These are phyloP conservation scores for Podila clonocystis DNA, from an alignment of 192 early-diverging fungal genomes.

Conservation along the genomic window DNA sequence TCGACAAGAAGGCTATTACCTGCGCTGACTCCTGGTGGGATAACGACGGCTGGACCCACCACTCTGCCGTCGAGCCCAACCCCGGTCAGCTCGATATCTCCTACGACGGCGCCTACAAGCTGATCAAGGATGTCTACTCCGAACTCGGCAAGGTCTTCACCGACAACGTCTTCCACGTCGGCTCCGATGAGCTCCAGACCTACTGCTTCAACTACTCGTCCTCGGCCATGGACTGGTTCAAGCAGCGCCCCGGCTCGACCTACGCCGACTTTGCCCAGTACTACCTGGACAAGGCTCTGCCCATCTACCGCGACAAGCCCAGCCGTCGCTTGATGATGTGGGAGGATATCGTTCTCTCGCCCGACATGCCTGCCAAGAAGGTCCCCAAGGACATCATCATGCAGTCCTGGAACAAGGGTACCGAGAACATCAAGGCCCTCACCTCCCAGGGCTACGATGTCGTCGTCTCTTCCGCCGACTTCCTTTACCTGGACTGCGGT, in stretches of 20 bases:
- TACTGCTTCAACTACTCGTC: constrained; percentile 73
- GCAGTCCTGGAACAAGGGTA: constrained; percentile 76
- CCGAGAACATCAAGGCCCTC: constrained; percentile 61
- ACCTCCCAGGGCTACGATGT: constrained; percentile 71
- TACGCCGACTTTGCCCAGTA: constrained; percentile 56
- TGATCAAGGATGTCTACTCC: constrained; percentile 67
- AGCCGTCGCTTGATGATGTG: constrained; percentile 73
- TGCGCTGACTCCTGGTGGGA: constrained; percentile 70
- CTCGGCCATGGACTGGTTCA: constrained; percentile 47
- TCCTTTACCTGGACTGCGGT: constrained; percentile 81
- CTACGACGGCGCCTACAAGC: constrained; percentile 63
- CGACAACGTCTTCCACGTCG: constrained; percentile 75
- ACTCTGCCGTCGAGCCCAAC: constrained; percentile 76
- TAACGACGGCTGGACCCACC: constrained; percentile 64
- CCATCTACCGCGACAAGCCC: constrained; percentile 53
- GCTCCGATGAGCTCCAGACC: constrained; percentile 79
- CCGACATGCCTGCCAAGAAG: constrained; percentile 51
- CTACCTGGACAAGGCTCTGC: constrained; percentile 65
- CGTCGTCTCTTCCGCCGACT: constrained; percentile 68
- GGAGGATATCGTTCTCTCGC: constrained; percentile 70
- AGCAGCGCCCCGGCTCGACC: constrained; percentile 25
- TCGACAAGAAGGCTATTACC: constrained; percentile 67
- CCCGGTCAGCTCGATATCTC: constrained; percentile 84
- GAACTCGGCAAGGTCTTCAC: constrained; percentile 72
- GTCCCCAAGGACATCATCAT: constrained; percentile 67